Evolutionary conservation across 2,329 filamentous ascomycete genomes (phyloP).

Genomic region (Nemania sp.): DNA sequence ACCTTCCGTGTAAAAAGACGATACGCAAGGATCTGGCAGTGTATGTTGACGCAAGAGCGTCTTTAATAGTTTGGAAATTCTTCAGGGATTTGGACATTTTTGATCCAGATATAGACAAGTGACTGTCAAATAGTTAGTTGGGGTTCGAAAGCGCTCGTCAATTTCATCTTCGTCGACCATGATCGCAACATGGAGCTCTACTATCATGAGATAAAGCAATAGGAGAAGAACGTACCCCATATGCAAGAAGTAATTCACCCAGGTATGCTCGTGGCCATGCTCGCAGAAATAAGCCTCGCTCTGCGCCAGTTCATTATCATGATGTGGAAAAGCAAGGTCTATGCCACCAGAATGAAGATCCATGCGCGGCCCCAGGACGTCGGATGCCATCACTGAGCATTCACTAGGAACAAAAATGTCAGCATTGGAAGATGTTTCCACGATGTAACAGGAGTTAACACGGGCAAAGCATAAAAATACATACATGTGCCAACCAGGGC

Average conservation of each 20-base stretch:
- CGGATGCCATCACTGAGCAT: constrained; percentile 72
- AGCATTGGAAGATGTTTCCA: too few relatives aligned
- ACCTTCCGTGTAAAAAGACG: constrained; percentile 83
- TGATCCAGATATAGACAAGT: constrained; percentile 82
- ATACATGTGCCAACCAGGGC: constrained; percentile 89
- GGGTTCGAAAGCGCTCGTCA: neutral
- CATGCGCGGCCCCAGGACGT: constrained; percentile 80
- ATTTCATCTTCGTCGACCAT: neutral
- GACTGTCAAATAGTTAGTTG: constrained; percentile 40
- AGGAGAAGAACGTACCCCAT: constrained; percentile 62
- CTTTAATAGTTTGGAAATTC: constrained; percentile 92
- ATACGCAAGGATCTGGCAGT: constrained; percentile 80
- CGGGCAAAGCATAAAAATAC: neutral
- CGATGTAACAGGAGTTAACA: neutral
- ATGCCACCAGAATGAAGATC: constrained; percentile 94
- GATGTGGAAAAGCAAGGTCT: constrained; percentile 88
- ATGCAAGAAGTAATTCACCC: constrained; percentile 96
- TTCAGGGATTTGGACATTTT: constrained; percentile 98
- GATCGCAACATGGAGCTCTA: neutral
- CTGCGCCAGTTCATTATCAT: constrained; percentile 82
- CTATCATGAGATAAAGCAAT: neutral
- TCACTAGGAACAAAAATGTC: constrained; percentile 15
- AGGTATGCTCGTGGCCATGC: constrained; percentile 63
- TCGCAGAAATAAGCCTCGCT: constrained; percentile 71
- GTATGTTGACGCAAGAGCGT: constrained; percentile 72